phyloP scores from a whole-genome alignment of 2,329 filamentous ascomycete species.

The Didymella glomerata region DNA sequence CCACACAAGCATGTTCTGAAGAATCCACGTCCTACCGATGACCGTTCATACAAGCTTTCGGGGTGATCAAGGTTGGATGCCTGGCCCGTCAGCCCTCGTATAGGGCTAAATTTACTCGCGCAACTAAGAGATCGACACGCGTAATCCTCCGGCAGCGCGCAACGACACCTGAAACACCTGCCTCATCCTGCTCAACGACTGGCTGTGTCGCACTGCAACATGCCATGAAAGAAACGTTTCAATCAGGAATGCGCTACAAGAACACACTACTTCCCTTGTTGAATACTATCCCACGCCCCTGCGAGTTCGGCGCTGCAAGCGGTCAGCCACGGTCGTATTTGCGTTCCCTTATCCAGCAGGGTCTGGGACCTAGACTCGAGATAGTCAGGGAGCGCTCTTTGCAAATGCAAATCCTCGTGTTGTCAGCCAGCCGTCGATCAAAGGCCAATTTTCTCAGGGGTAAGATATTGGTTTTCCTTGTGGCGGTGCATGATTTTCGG shows the following conservation, averaged over 20 bases:
- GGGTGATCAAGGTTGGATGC: background rate
- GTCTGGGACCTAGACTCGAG: background rate
- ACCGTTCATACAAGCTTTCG: constrained; percentile 3
- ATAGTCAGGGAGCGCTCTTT: background rate
- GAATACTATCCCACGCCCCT: background rate
- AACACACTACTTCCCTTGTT: constrained; percentile 3
- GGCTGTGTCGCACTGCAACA: constrained; percentile 14
- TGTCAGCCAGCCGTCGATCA: background rate
- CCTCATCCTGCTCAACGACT: constrained; percentile 5
- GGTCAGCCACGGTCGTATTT: constrained; percentile 15
- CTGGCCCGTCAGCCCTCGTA: constrained; percentile 21
- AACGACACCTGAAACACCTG: constrained; percentile 17
- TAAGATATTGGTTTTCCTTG: background rate
- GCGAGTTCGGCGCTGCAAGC: constrained; percentile 1
- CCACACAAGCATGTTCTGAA: background rate
- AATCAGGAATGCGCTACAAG: constrained; percentile 1
- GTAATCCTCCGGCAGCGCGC: constrained; percentile 10
- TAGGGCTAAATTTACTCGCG: constrained; percentile 19
- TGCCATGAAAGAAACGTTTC: constrained; percentile 3
- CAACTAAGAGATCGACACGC: constrained; percentile 17
- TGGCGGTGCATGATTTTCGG: constrained; percentile 16
- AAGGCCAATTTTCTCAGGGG: background rate
- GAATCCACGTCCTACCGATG: background rate
- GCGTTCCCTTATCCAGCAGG: constrained; percentile 10
- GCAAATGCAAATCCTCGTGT: background rate